phyloP scores from a whole-genome alignment of 2,329 filamentous ascomycete genomes.

The Coniosporium uncinatum region DNA sequence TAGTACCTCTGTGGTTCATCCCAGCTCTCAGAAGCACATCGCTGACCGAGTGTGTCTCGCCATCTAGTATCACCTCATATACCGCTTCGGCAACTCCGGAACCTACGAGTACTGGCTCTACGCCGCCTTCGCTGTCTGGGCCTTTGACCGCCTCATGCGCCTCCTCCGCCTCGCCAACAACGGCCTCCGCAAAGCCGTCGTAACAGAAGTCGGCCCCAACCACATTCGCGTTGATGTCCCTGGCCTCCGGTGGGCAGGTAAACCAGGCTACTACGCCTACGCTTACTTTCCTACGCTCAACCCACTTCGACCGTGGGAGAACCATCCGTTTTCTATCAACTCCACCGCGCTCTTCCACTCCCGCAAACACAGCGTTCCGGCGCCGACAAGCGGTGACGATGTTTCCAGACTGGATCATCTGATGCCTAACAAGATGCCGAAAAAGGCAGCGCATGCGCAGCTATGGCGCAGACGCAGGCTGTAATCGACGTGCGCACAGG shows the following conservation, averaged over 20 bases:
- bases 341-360: conserved; percentile 9
- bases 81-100: conserved; percentile 17
- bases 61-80: conserved; percentile 30
- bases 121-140: conserved; percentile 35
- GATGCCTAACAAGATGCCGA: too few species aligned
- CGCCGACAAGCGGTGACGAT: too few species aligned
- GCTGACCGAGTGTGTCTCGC: too few species aligned
- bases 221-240: conserved; percentile 35
- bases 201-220: conserved; percentile 22
- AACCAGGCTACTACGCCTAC: conserved; percentile 33
- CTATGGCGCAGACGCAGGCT: not conserved
- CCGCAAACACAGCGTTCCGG: not conserved
- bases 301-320: conserved; percentile 36
- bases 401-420: too few species aligned
- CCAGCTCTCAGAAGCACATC: too few species aligned
- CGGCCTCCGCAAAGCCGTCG: conserved; percentile 26
- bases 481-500: not conserved
- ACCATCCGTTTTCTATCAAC: conserved; percentile 45
- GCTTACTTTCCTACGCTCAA: conserved; percentile 43
- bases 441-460: not conserved
- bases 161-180: conserved; percentile 28
- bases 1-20: too few species aligned
- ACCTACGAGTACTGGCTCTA: conserved; percentile 42
- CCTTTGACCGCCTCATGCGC: conserved; percentile 37
- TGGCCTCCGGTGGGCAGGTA: conserved; percentile 24